A percentile compares a stretch with the other conserved stretches of the same genome.
These are phyloP conservation scores for Termitomyces sp. DNA, from an alignment of 768 basidiomycete genomes.

Conservation along the genomic window DNA sequence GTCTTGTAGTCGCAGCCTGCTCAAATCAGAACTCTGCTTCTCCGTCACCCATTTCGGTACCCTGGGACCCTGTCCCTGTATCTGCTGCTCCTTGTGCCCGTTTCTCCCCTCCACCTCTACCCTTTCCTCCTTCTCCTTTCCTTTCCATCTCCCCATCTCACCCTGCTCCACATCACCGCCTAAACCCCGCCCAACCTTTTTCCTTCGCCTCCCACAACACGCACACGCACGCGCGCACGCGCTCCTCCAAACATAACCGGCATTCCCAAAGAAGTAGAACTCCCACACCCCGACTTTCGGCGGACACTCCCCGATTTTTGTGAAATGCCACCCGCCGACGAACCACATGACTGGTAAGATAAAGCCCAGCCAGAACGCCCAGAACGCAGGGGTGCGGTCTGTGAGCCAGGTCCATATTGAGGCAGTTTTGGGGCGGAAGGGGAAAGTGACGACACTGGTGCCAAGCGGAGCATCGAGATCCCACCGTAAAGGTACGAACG, in stretches of 20 bases:
- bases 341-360: conserved; percentile 72
- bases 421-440: conserved; percentile 20
- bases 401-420: conserved; percentile 18
- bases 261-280: conserved; percentile 29
- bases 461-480: conserved; percentile 35
- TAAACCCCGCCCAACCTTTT: neutral
- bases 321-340: conserved; percentile 69
- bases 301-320: conserved; percentile 40
- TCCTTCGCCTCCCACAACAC: conserved; percentile 25
- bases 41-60: conserved; percentile 40
- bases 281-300: conserved; percentile 39
- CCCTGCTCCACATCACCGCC: neutral
- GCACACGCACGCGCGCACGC: neutral
- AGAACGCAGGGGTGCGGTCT: conserved; percentile 37
- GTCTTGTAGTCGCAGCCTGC: conserved; percentile 36
- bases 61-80: conserved; percentile 16
- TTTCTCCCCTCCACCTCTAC: neutral
- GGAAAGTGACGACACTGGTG: conserved; percentile 25
- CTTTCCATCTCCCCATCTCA: conserved; percentile 3
- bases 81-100: conserved; percentile 8
- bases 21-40: conserved; percentile 37
- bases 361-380: conserved; percentile 76
- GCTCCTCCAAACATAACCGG: conserved; percentile 2
- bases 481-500: conserved; percentile 40
- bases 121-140: neutral